A percentile compares a stretch with the other conserved stretches of the same genome.
Conservation (phyloP, 192 early-diverging fungal species). For the Jimgerdemannia flammicorona region DNA sequence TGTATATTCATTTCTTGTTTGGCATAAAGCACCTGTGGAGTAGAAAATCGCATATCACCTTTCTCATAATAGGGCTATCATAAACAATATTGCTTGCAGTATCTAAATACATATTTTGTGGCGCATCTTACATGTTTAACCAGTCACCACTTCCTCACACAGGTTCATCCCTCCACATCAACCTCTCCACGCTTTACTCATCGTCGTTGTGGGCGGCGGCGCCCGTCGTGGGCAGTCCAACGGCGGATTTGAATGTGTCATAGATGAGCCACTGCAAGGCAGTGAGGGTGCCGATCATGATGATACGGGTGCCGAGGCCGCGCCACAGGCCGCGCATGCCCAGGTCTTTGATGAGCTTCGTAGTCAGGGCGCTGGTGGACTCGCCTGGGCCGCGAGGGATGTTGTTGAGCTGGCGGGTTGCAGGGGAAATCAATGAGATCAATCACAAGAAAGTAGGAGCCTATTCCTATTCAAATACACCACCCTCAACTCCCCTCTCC, state of each 20-base stretch:
- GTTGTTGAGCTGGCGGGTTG: constrained; percentile 18
- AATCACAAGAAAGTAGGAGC: too few species aligned
- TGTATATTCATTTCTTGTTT: too few species aligned
- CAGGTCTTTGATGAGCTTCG: constrained; percentile 50
- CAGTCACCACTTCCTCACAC: too few species aligned
- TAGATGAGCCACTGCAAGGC: constrained; percentile 84
- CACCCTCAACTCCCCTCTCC: neutral
- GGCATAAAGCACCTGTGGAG: too few species aligned
- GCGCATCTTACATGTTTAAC: too few species aligned
- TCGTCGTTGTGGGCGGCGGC: constrained; percentile 7
- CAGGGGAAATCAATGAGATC: too few species aligned
- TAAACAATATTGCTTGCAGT: too few species aligned
- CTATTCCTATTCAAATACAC: constrained; percentile 2
- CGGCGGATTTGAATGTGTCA: constrained; percentile 74
- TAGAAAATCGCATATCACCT: too few species aligned
- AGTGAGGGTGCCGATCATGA: constrained; percentile 92
- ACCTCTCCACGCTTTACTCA: too few species aligned
- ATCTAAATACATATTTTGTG: too few species aligned
- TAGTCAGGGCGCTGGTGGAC: constrained; percentile 38
- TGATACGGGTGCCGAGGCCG: constrained; percentile 81
- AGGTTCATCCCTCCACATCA: too few species aligned
- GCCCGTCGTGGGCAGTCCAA: constrained; percentile 68
- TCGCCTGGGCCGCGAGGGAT: constrained; percentile 46
- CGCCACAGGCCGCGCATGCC: constrained; percentile 69
- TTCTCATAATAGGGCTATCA: too few species aligned